Evolutionary conservation across 345 rosid genomes (phyloP).

Genomic region (Eucalyptus dawsonii): DNA sequence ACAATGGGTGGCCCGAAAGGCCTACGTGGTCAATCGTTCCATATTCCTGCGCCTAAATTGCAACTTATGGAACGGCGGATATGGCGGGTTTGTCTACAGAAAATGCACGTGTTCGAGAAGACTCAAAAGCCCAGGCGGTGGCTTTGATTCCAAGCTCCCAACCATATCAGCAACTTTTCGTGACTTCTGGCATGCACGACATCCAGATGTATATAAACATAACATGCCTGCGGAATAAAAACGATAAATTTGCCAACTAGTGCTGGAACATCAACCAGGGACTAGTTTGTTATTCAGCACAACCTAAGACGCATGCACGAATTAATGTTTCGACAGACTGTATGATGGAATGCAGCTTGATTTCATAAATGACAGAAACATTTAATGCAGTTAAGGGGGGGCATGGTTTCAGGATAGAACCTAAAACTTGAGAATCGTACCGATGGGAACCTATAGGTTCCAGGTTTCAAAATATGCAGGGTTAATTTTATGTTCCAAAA

Average conservation of each 20-base stretch:
- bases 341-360: background rate
- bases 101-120: background rate
- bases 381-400: accelerated
- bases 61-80: background rate
- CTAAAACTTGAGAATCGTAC: too few relatives aligned
- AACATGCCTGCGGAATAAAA: background rate
- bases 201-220: background rate
- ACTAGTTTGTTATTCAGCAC: background rate
- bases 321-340: background rate
- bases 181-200: background rate
- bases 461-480: too few relatives aligned
- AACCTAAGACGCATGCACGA: background rate
- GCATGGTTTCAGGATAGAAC: too few relatives aligned
- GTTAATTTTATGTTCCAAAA: too few relatives aligned
- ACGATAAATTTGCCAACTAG: background rate
- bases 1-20: background rate
- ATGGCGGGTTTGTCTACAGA: background rate
- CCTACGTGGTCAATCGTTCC: background rate
- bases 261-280: background rate
- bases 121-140: background rate
- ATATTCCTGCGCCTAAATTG: background rate
- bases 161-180: background rate
- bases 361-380: background rate
- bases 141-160: background rate
- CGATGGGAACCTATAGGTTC: accelerated